Evolutionary conservation across 768 basidiomycete species (phyloP).

Genomic region (Lactifluus rugatus): DNA sequence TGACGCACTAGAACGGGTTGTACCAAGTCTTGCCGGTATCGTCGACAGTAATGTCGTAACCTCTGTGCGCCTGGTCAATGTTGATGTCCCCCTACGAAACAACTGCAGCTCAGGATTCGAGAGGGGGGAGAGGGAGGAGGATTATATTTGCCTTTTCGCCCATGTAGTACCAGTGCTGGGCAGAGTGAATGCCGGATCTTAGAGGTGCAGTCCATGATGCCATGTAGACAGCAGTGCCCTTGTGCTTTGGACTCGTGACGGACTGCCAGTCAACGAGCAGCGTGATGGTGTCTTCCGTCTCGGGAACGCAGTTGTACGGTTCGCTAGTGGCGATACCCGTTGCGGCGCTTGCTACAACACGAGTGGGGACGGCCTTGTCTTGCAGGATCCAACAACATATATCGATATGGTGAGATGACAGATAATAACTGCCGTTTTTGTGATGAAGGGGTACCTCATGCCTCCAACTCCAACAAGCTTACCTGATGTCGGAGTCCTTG

Average conservation of each 20-base stretch:
- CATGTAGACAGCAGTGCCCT: slow-evolving; percentile 84
- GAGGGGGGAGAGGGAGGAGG: background rate
- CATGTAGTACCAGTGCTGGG: slow-evolving; percentile 94
- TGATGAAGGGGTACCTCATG: background rate
- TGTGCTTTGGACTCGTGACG: slow-evolving; percentile 58
- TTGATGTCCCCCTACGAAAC: slow-evolving; percentile 69
- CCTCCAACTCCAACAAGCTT: background rate
- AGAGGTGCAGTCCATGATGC: slow-evolving; percentile 92
- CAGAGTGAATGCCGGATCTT: slow-evolving; percentile 81
- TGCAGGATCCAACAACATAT: slow-evolving; percentile 81
- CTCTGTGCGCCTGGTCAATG: slow-evolving; percentile 90
- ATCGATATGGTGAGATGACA: slow-evolving; percentile 91
- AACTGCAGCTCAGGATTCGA: background rate
- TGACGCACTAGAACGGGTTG: slow-evolving; percentile 82
- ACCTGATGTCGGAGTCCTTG: slow-evolving; percentile 89
- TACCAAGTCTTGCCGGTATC: slow-evolving; percentile 77
- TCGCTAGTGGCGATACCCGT: slow-evolving; percentile 85
- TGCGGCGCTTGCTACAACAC: slow-evolving; percentile 84
- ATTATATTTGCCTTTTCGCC: slow-evolving; percentile 60
- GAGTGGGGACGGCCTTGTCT: slow-evolving; percentile 64
- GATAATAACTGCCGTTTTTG: slow-evolving; percentile 59
- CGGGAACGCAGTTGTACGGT: slow-evolving; percentile 76
- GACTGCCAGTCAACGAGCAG: slow-evolving; percentile 93
- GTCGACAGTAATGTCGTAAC: slow-evolving; percentile 83
- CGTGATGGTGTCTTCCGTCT: slow-evolving; percentile 93